A percentile compares a stretch with the other conserved stretches of the same genome.
Evolutionary conservation across 495 filamentous ascomycete genomes (phyloP).

Genomic region (Talaromyces liani): DNA sequence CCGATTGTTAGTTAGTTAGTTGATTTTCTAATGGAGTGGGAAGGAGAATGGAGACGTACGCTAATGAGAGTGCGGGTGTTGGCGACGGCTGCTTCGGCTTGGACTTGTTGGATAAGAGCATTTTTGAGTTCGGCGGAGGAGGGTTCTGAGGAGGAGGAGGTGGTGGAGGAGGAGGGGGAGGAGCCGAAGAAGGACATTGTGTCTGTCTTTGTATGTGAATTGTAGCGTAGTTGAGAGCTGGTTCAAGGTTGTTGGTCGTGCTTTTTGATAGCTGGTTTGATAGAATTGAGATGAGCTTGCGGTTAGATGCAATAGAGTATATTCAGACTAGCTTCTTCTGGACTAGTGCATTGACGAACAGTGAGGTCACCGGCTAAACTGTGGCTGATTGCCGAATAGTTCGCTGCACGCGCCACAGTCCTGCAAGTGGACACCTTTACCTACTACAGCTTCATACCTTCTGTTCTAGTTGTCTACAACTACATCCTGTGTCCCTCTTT

Average conservation of each 20-base stretch:
- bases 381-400: slow-evolving; percentile 18
- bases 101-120: slow-evolving; percentile 64
- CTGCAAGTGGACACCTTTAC: slow-evolving; percentile 28
- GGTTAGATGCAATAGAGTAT: background rate
- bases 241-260: no score
- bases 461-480: background rate
- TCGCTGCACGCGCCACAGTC: slow-evolving; percentile 21
- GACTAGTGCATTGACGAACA: background rate
- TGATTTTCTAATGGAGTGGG: no score
- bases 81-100: slow-evolving; percentile 62
- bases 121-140: slow-evolving; percentile 57
- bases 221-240: background rate
- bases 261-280: slow-evolving; percentile 1
- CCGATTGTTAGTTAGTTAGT: no score
- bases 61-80: slow-evolving; percentile 72
- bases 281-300: background rate
- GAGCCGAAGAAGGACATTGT: slow-evolving; percentile 26
- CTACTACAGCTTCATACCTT: background rate
- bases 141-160: slow-evolving; percentile 21
- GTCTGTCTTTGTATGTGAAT: background rate
- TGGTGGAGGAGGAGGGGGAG: slow-evolving; percentile 11
- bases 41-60: slow-evolving; percentile 41
- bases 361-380: slow-evolving; percentile 2
- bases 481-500: slow-evolving; percentile 6
- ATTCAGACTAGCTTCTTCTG: background rate